These are phyloP conservation scores for Neobulgaria alba DNA, from an alignment of 2,329 filamentous ascomycete species.

Conservation along the genomic window DNA sequence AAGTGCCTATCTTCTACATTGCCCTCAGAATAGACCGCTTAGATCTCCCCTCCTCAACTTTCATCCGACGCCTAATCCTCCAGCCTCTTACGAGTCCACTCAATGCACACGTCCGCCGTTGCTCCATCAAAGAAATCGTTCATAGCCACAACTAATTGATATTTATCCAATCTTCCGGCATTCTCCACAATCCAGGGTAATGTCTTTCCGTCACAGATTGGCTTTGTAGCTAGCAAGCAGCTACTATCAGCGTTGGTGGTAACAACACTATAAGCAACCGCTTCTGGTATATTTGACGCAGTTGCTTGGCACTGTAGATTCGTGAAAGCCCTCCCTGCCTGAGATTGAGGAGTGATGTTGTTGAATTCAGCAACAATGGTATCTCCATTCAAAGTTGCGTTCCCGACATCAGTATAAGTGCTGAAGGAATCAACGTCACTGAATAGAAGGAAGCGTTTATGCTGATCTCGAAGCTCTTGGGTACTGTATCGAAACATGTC, in stretches of 20 bases:
- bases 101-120: conserved; percentile 38
- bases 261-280: conserved; percentile 38
- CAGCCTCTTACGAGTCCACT: conserved; percentile 21
- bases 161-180: conserved; percentile 29
- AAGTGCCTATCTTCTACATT: too few species aligned
- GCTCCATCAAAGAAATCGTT: conserved; percentile 45
- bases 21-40: too few species aligned
- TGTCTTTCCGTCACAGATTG: conserved; percentile 38
- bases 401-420: conserved; percentile 34
- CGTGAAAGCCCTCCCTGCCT: conserved; percentile 31
- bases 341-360: conserved; percentile 26
- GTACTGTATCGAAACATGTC: conserved; percentile 30
- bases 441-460: conserved; percentile 33
- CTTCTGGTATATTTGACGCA: conserved; percentile 39
- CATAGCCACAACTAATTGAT: conserved; percentile 38
- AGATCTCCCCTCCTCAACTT: too few species aligned
- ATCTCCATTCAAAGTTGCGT: conserved; percentile 34
- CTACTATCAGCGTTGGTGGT: conserved; percentile 36
- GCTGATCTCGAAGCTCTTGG: conserved; percentile 28
- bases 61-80: too few species aligned
- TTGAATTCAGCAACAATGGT: conserved; percentile 33
- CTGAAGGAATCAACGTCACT: conserved; percentile 32
- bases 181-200: conserved; percentile 39
- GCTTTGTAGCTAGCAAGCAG: conserved; percentile 41
- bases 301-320: conserved; percentile 43